phyloP scores from a whole-genome alignment of 176 grass and related monocot genomes.

The Alopecurus myosuroides region DNA sequence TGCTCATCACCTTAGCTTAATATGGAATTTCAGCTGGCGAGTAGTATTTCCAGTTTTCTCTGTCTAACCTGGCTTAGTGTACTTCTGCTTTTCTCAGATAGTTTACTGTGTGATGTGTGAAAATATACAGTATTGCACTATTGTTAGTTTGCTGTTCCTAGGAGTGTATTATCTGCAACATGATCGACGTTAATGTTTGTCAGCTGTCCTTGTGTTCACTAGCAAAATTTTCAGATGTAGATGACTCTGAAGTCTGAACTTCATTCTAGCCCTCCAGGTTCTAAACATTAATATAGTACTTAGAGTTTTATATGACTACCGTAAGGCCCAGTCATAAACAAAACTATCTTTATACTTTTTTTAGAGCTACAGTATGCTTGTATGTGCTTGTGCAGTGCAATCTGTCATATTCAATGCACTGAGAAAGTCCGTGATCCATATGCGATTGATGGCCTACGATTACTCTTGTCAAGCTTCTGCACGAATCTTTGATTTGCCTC shows the following conservation, averaged over 20 bases:
- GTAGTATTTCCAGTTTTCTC: background rate
- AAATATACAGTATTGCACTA: background rate
- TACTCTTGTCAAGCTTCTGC: background rate
- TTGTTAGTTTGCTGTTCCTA: background rate
- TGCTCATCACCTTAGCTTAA: background rate
- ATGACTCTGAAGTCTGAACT: background rate
- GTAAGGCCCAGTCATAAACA: background rate
- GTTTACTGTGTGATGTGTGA: background rate
- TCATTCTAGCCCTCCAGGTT: background rate
- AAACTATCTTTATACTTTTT: no score
- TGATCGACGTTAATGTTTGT: background rate
- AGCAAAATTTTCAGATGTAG: background rate
- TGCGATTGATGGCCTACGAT: background rate
- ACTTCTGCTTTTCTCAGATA: background rate
- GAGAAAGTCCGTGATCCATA: background rate
- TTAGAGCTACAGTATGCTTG: background rate
- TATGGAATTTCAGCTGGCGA: background rate
- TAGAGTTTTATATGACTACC: background rate
- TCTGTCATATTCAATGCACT: background rate
- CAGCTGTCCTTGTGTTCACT: background rate
- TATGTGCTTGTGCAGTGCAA: background rate
- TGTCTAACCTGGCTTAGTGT: background rate
- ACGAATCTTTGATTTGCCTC: background rate
- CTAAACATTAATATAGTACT: background rate
- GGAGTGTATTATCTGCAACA: background rate